Conservation (phyloP, 2,329 filamentous ascomycete genomes). For the Calycina marina region DNA sequence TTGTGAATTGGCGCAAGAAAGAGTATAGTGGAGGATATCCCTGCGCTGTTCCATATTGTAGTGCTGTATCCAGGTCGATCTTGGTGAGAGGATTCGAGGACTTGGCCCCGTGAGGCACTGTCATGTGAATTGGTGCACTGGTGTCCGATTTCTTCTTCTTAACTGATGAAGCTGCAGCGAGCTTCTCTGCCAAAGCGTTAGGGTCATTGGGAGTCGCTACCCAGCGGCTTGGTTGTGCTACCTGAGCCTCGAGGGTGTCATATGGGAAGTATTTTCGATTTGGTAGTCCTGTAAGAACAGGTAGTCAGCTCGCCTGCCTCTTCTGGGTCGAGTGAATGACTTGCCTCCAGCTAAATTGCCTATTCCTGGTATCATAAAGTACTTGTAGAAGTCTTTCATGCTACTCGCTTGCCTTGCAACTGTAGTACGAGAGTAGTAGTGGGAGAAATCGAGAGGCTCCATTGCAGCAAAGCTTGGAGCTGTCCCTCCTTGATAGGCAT, state of each 20-base stretch:
- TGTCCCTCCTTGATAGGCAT: conserved; percentile 9
- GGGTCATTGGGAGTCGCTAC: conserved; percentile 52
- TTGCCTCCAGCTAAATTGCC: conserved; percentile 47
- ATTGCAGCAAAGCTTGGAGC: conserved; percentile 7
- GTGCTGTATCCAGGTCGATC: conserved; percentile 66
- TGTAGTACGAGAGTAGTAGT: conserved; percentile 61
- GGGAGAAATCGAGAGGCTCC: conserved; percentile 57
- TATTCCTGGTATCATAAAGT: conserved; percentile 53
- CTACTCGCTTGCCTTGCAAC: conserved; percentile 47
- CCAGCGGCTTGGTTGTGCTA: conserved; percentile 62
- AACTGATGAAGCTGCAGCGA: conserved; percentile 23
- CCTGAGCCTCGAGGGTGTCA: conserved; percentile 74
- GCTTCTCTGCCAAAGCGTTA: conserved; percentile 22
- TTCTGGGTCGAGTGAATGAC: conserved; percentile 13
- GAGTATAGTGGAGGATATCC: conserved; percentile 68
- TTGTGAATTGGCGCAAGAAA: conserved; percentile 67
- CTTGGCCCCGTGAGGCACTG: conserved; percentile 54
- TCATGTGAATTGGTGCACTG: conserved; percentile 33
- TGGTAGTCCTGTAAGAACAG: conserved; percentile 43
- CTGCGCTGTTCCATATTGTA: conserved; percentile 76
- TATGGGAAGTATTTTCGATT: conserved; percentile 75
- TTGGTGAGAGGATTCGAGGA: conserved; percentile 46
- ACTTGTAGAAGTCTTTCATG: conserved; percentile 78
- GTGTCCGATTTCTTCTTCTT: conserved; percentile 12
- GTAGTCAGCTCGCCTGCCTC: conserved; percentile 6